A percentile compares a stretch with the other conserved stretches of the same genome.
Evolutionary conservation across 805 yeast genomes (phyloP).

Genomic region (Metschnikowia kofuensis): DNA sequence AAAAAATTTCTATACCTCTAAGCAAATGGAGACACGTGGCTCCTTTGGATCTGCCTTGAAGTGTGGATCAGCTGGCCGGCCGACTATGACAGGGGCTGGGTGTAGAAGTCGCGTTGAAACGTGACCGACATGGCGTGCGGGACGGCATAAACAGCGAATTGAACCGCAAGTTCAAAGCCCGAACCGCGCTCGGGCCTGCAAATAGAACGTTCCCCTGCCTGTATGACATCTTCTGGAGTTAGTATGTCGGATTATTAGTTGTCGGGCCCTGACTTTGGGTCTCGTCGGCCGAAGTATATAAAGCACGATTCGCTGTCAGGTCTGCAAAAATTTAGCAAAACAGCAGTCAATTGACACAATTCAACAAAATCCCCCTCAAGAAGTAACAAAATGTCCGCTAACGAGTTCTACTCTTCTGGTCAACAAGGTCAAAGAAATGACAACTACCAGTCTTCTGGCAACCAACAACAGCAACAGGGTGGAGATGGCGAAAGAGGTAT

Average conservation of each 20-base stretch:
- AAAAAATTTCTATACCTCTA: too few relatives aligned
- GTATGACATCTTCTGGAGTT: neutral
- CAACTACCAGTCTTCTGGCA: conserved; percentile 5
- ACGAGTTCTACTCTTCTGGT: conserved; percentile 51
- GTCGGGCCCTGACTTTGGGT: neutral
- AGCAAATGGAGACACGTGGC: neutral
- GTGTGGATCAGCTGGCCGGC: neutral
- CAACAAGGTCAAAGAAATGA: conserved; percentile 21
- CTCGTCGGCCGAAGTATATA: neutral
- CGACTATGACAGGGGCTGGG: neutral
- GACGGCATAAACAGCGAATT: neutral
- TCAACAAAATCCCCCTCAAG: neutral
- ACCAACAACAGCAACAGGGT: conserved; percentile 15
- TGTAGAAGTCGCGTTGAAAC: neutral
- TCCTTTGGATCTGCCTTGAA: neutral
- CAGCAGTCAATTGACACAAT: neutral
- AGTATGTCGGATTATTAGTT: neutral
- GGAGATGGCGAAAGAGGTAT: conserved; percentile 28
- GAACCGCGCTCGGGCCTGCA: neutral
- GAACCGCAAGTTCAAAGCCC: neutral
- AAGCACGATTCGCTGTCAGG: neutral
- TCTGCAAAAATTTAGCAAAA: too few relatives aligned
- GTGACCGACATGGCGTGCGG: neutral
- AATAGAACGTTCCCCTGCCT: conserved; percentile 1
- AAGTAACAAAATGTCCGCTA: conserved; percentile 46